Evolutionary conservation across 108 stramenopile species (phyloP).

Genomic region (Schizochytrium sp.): DNA sequence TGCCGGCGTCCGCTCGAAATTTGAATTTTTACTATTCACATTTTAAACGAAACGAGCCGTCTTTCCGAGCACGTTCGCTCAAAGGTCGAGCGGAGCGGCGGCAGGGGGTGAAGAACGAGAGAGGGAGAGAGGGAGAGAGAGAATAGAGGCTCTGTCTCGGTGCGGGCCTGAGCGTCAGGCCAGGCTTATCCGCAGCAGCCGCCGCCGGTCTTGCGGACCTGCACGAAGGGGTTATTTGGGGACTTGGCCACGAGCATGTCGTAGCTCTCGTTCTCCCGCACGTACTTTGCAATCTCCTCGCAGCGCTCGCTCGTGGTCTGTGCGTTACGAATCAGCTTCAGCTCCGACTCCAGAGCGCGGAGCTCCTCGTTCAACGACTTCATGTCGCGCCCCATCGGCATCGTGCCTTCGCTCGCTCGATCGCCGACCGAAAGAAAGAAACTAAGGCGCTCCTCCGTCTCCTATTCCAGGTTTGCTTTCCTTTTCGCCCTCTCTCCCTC

Average conservation of each 20-base stretch:
- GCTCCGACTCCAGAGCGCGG: slow-evolving; percentile 46
- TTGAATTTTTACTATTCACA: too few species aligned
- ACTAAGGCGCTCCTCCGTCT: neutral
- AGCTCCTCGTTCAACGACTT: slow-evolving; percentile 61
- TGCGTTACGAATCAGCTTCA: slow-evolving; percentile 2
- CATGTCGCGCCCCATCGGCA: slow-evolving; percentile 25
- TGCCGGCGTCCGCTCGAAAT: too few species aligned
- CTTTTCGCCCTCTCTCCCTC: slow-evolving; percentile 4
- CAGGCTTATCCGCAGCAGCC: slow-evolving; percentile 52
- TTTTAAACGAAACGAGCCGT: too few species aligned
- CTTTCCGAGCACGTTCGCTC: too few species aligned
- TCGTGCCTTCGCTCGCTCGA: neutral
- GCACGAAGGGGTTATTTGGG: slow-evolving; percentile 27
- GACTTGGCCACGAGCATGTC: slow-evolving; percentile 52
- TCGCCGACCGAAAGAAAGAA: neutral
- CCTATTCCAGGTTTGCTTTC: neutral
- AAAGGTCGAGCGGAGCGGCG: too few species aligned
- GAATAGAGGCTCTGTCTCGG: neutral
- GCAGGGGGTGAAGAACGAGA: too few species aligned
- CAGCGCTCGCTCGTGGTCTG: slow-evolving; percentile 56
- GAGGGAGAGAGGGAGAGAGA: too few species aligned
- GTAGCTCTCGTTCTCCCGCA: slow-evolving; percentile 47
- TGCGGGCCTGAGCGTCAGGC: neutral
- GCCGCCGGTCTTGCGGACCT: slow-evolving; percentile 15
- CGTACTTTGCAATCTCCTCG: slow-evolving; percentile 54